Base-by-base conservation (phyloP, 106 monocot species). In the Xerophyta viscosa region DNA sequence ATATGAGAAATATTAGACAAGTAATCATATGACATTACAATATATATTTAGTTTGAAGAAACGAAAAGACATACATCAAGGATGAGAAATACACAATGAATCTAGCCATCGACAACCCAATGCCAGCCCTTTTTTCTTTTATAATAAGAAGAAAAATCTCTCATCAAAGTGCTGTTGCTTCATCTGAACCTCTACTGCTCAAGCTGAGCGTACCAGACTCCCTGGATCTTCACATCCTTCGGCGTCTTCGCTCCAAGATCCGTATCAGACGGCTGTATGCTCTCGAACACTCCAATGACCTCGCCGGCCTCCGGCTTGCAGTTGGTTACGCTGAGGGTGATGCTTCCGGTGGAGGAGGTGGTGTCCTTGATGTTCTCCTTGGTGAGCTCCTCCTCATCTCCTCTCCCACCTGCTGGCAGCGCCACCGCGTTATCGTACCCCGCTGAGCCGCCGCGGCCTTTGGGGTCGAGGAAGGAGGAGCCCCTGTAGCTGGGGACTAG, bases 401-500 rank as follows among this genome's bases (percentile, higher is more conserved):
- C 94, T 54, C 94, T 72, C 7, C 94, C 94, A 37, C 94, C 94
- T 17, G 94, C 88, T 0, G 88, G 88, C 66, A 96, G 59, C 2
- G 94, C 94, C 44, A 96, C 88, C 0, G 88, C 94, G 33, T 77
- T 96, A 62, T 96, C 94, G 65, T 96, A 96, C n/a, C 94, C 94
- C 0, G 81, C 70, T 9, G 84, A 85, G 9, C 94, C 94, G 12
- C 94, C 94, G 27, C 94, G 23, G 2, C 94, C 94, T 72, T 96
- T 96, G 22, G 94, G 94, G 78, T 96, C 94, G 27, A 96, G 53
- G 72, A 96, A 96, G 9, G 94, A 96, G 1, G 94, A 88, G 6
- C 94, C 94, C 29, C 94, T 58, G 78, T 96, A 96, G 46, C 88
- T 88, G 2, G 94, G 94, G 54, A 96, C 94, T 27, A 96, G 53